Conservation (phyloP, 2,329 filamentous ascomycete genomes). For the Colletotrichum sp. region DNA sequence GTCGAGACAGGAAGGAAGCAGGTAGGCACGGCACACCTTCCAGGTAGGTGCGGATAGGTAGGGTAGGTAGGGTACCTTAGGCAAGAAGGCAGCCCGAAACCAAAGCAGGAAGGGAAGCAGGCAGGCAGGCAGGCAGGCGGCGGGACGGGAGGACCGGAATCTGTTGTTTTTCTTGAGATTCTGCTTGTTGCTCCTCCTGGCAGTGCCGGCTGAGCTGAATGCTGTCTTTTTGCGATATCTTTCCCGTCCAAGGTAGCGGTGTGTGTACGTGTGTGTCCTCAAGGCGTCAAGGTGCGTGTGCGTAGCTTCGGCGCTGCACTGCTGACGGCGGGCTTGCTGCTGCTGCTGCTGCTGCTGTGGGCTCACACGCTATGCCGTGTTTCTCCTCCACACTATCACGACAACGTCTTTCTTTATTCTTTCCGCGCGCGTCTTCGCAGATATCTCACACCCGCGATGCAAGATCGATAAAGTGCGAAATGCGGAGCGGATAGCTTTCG, state of each 20-base stretch:
- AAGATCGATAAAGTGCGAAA: conserved; percentile 19
- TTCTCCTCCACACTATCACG: background rate
- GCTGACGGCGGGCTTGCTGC: background rate
- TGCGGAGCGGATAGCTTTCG: conserved; percentile 15
- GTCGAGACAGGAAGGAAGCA: background rate
- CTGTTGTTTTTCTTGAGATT: background rate
- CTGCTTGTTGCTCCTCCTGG: background rate
- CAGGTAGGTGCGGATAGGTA: background rate
- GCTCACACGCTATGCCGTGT: background rate
- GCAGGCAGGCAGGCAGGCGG: background rate
- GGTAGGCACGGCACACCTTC: background rate
- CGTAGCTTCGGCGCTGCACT: background rate
- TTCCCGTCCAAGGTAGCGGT: background rate
- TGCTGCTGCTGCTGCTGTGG: background rate
- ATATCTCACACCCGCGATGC: conserved; percentile 6
- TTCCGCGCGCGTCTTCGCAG: conserved; percentile 4
- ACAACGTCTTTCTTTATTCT: background rate
- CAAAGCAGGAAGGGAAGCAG: background rate
- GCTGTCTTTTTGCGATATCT: background rate
- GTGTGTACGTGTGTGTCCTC: background rate
- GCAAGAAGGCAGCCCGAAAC: background rate
- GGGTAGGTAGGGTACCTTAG: background rate
- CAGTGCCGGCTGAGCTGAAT: background rate
- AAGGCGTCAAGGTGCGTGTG: background rate
- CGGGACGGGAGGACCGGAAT: conserved; percentile 1